Base-by-base conservation (phyloP, 805 yeast genomes). In the Kregervanrija fluxuum region DNA sequence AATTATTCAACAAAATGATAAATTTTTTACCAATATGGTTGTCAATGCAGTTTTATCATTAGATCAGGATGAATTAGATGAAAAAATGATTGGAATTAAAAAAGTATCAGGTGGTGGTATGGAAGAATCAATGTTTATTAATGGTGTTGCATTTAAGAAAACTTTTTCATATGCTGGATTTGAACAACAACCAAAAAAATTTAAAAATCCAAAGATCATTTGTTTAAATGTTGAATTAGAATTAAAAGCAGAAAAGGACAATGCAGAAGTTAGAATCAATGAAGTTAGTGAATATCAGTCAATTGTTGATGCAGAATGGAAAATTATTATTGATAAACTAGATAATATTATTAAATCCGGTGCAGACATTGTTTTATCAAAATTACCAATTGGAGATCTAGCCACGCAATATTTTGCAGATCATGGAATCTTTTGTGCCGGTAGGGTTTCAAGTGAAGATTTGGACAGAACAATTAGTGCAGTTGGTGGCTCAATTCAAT, bases 361-460 rank as follows among this genome's bases (percentile, higher is more conserved):
- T 22, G 96, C 96, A 32, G 82, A 87, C 60, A 87, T 93, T 45
- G 96, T 93, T 36, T 76, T 93, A 49, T 90, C 97, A 13, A 89
- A 89, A 63, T 73, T 93, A 56, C 99, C 99, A 45, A 93, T 93
- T 61, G 99, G 99, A 52, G 99, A 93, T 67, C 75, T 93, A 62
- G 99, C 99, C n/a, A 93, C 99, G 8, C 99, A 93, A 69, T 93
- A 75, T 67, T 93, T 93, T 66, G 99, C 99, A 33, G 99, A 93
- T 66, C 76, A 98, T 62, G 79, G 85, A 61, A 84, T 93, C 42
- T 93, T 93, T 69, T 93, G 99, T 70, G 99, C 99, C 11, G 99
- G 99, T 48, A 77, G 99, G 64, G 96, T 93, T 12, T 66, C 89
- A 10, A 52, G 76, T 35, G 96, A 88, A 55, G 99, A 93, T 65